These are phyloP conservation scores for Vigna nakashimae DNA, from an alignment of 306 rosid species.

Conservation along the genomic window DNA sequence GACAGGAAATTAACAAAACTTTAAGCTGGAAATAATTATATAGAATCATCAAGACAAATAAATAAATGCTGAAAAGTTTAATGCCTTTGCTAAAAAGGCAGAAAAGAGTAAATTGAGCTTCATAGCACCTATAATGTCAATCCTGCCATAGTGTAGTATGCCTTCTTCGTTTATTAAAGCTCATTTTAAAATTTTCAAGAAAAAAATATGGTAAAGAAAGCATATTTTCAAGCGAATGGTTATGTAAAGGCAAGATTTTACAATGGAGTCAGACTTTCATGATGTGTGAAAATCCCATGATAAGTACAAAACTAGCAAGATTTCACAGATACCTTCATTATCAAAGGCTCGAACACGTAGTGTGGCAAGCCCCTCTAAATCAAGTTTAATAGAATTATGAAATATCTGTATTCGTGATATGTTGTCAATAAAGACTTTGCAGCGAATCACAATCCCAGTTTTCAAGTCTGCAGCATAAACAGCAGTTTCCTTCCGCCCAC, in stretches of 20 bases:
- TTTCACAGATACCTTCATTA: constrained; percentile 64
- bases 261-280: constrained; percentile 2
- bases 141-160: not conserved
- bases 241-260: not conserved
- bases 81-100: constrained; percentile 23
- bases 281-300: constrained; percentile 1
- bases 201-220: constrained; percentile 26
- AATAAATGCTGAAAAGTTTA: constrained; percentile 1
- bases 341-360: constrained; percentile 90
- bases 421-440: constrained; percentile 92
- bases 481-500: constrained; percentile 96
- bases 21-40: constrained; percentile 22
- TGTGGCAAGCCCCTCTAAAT: constrained; percentile 95
- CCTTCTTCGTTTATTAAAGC: constrained; percentile 27
- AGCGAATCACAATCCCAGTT: constrained; percentile 79
- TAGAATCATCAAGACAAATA: constrained; percentile 26
- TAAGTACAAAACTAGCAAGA: constrained; percentile 12
- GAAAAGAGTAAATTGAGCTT: constrained; percentile 10
- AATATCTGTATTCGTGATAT: constrained; percentile 87
- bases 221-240: constrained; percentile 33
- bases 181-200: constrained; percentile 22
- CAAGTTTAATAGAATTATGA: constrained; percentile 90
- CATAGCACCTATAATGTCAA: constrained; percentile 5
- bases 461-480: constrained; percentile 83
- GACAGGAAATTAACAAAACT: constrained; percentile 6